Evolutionary conservation across 176 grass and related monocot species (phyloP), one percentile per base, ranked within the genome.

Genomic region (Olyra latifolia): DNA sequence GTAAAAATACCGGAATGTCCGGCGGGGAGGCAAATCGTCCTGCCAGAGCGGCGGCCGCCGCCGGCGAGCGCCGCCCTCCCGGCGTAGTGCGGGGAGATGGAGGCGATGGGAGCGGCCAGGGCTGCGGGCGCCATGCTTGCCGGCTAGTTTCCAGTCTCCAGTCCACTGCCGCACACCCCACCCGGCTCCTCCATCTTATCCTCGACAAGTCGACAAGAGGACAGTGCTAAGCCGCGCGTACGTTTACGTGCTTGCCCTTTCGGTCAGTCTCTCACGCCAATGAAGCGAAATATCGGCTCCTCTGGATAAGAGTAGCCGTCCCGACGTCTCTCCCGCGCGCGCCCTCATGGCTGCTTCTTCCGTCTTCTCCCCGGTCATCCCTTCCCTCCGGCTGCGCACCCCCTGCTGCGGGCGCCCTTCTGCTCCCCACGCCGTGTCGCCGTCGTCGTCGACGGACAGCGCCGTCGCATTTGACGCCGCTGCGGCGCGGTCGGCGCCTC

Each of bases 231-330:
- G 86, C 86, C 86, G 86, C 86, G 75, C 82, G 64, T 13, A 60
- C 72, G 13, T 17, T 3, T 23, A 42, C 63, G 38, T 42, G 30
- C 19, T 17, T 23, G 32, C 9, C 39, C 11, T 27, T 16, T 3
- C 4, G 10, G 22, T 16, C 66, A n/a, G n/a, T 46, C 14, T 24
- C 40, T 12, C 40, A 69, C 10, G 3, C 38, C 38, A 24, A 17
- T 12, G 5, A 0, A 57, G 15, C 27, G 56, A 82, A 77, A 84
- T 83, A 86, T 91, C 74, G 7, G 0, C 45, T 28, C n/a, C 38
- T 71, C 45, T 83, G 85, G 87, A 90, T 96, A 96, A 92, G 90
- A 88, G 71, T 8, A 29, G 70, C 67, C 64, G 92, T 20, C 50
- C 42, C 24, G 41, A 71, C 62, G 89, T 27, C 59, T 9, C 68